A percentile compares a stretch with the other conserved stretches of the same genome.
These are phyloP conservation scores for Epithemia pelagica DNA, from an alignment of 108 stramenopile species.

Conservation along the genomic window DNA sequence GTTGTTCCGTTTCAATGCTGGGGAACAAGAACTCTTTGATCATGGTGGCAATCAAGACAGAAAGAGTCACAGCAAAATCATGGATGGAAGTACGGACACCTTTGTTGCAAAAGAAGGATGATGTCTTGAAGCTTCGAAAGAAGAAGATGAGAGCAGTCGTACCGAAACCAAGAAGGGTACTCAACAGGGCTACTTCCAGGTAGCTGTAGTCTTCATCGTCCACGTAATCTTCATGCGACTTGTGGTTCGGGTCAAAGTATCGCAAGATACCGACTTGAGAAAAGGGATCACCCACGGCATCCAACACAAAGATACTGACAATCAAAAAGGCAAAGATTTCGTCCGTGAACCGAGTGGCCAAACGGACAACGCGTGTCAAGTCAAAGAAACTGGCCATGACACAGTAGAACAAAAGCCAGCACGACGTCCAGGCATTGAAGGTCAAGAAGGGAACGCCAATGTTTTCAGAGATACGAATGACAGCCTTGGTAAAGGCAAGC, in stretches of 20 bases:
- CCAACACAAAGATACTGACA: too few relatives aligned
- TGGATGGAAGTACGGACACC: conserved; percentile 16
- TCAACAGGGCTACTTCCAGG: conserved; percentile 23
- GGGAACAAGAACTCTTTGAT: too few relatives aligned
- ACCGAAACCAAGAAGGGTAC: too few relatives aligned
- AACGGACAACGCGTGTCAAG: too few relatives aligned
- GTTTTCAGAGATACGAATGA: conserved; percentile 24
- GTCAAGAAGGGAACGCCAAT: too few relatives aligned
- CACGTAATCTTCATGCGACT: conserved; percentile 27
- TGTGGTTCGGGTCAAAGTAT: conserved; percentile 28
- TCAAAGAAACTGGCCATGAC: too few relatives aligned
- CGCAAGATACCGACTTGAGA: too few relatives aligned
- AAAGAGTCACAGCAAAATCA: conserved; percentile 26
- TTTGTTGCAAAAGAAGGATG: conserved; percentile 27
- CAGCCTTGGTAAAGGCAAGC: conserved; percentile 23
- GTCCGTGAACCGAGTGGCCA: too few relatives aligned
- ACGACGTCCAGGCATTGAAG: conserved; percentile 18
- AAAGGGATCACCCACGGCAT: too few relatives aligned
- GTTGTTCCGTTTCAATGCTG: too few relatives aligned
- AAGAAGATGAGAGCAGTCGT: too few relatives aligned
- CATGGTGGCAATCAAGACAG: conserved; percentile 28
- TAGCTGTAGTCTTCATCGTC: conserved; percentile 23
- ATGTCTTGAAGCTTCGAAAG: conserved; percentile 23
- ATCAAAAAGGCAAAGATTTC: too few relatives aligned
- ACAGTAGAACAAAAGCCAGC: conserved; percentile 21